Conservation (phyloP, 306 rosid species). For the barrel medic (Medicago truncatula) region DNA sequence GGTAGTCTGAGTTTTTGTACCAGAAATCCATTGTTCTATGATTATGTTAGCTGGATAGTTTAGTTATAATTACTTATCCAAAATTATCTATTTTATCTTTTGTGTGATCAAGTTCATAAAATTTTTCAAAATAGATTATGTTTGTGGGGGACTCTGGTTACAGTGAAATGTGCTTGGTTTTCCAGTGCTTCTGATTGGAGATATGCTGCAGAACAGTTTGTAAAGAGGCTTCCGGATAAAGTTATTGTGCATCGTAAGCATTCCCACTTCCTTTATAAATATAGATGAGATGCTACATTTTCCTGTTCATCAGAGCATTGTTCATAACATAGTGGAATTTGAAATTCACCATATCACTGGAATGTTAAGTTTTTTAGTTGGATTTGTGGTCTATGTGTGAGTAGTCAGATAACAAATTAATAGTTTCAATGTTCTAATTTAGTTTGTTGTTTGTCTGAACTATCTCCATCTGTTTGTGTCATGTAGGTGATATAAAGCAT, state of each 20-base stretch:
- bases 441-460: conserved; percentile 3
- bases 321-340: conserved; percentile 9
- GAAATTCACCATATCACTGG: background rate
- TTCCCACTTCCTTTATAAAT: conserved; percentile 5
- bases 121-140: conserved; percentile 7
- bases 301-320: conserved; percentile 7
- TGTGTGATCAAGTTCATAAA: background rate
- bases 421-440: background rate
- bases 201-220: conserved; percentile 23
- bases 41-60: background rate
- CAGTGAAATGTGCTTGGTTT: background rate
- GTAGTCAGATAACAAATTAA: conserved; percentile 33
- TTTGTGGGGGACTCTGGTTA: conserved; percentile 1
- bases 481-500: background rate
- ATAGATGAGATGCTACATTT: conserved; percentile 19
- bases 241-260: conserved; percentile 30
- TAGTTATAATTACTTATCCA: conserved; percentile 9
- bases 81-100: background rate
- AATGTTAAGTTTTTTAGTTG: conserved; percentile 4
- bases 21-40: background rate
- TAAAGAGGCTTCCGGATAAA: conserved; percentile 24
- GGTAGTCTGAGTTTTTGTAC: background rate
- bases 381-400: conserved; percentile 16
- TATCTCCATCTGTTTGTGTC: background rate
- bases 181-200: conserved; percentile 32